phyloP scores from a whole-genome alignment of 2,329 filamentous ascomycete genomes.

The Ceratocystis cubensis region DNA sequence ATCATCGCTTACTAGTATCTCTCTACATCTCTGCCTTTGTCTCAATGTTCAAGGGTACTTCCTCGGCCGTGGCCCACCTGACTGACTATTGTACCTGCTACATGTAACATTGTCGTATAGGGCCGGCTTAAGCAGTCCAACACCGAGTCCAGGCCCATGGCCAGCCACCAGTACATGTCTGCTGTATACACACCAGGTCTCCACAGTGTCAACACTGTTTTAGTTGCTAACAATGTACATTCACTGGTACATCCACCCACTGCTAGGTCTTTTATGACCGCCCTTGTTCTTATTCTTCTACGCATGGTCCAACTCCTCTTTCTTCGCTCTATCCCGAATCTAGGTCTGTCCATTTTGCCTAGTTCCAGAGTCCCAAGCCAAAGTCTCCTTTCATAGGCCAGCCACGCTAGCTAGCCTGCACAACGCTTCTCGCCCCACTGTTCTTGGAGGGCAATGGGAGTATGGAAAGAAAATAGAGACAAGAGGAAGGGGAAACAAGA shows the following conservation, averaged over 20 bases:
- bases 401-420: neutral
- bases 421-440: neutral
- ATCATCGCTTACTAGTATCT: neutral
- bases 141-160: neutral
- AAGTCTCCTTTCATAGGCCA: neutral
- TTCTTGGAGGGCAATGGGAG: neutral
- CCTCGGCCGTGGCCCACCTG: neutral
- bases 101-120: neutral
- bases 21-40: neutral
- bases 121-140: neutral
- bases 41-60: neutral
- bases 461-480: neutral
- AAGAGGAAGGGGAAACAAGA: constrained; percentile 6
- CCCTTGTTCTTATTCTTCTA: neutral
- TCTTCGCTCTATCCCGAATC: neutral
- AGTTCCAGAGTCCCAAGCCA: neutral
- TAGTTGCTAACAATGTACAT: neutral
- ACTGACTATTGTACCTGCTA: neutral
- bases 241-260: neutral
- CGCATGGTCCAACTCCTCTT: constrained; percentile 3
- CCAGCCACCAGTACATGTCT: neutral
- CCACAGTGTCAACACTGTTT: constrained; percentile 6
- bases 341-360: neutral
- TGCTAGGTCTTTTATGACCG: neutral
- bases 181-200: neutral